Base-by-base conservation (phyloP, 371 early-diverging fungal genomes). In the Cokeromyces recurvatus region DNA sequence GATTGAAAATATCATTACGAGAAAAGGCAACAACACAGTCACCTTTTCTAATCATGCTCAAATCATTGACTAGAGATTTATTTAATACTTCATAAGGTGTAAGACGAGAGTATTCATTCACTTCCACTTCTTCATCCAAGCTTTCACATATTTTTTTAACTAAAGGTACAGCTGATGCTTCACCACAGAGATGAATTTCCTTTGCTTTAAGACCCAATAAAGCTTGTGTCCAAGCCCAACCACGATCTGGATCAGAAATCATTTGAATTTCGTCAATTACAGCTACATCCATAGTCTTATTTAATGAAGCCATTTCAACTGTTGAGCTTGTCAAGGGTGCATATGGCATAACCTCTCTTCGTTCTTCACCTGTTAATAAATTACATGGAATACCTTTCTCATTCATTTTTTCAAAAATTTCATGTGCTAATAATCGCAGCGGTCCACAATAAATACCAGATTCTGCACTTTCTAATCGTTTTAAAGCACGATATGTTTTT, bases 241-340 rank as follows among this genome's bases (percentile, higher is more conserved):
- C 98, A 11, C 98, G 81, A 39, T 81, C 68, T 8, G 66, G 66
- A 58, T 97, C 95, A 0, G 77, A 78, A 49, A 97, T 86, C 91
- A 97, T 86, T 62, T 97, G 98, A 53, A 97, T 97, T 59, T 97
- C 97, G 59, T 97, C 97, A 14, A 97, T 71, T 1, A 97, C 94
- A 0, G 94, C 97, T 7, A 97, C 93, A 2, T 95, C 87, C 45
- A 86, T 57, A 2, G 56, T 54, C 19, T 62, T 54, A 12, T 53
- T 62, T 12, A 87, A 35, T 12, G 83, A 77, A 3, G 81, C 85
- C 98, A 97, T 95, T 65, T 97, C 97, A 14, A 97, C 81, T 0
- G 98, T 97, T 21, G 89, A 87, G 24, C 90, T 78, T 8, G 74
- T 66, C 45, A 87, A 38, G 0, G 66, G 62, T 5, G 84, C 76